Evolutionary conservation across 371 early-diverging fungal genomes (phyloP).

Genomic region (Apophysomyces elegans): DNA sequence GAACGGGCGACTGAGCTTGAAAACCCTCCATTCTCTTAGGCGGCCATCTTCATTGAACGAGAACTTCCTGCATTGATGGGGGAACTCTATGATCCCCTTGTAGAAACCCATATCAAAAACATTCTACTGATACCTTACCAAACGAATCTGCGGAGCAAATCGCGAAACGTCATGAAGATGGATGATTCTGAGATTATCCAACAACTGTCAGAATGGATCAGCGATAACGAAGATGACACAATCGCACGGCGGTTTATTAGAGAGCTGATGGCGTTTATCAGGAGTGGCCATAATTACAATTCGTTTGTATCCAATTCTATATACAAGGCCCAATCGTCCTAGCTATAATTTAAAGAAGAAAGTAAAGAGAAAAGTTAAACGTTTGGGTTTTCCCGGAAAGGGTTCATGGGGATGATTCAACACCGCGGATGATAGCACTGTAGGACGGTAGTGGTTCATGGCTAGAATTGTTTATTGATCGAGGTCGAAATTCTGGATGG

Average conservation of each 20-base stretch:
- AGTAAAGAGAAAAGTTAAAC: not conserved
- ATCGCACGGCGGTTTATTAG: conserved; percentile 29
- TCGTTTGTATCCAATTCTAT: conserved; percentile 31
- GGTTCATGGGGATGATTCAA: not conserved
- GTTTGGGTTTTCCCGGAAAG: not conserved
- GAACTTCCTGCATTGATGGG: conserved; percentile 39
- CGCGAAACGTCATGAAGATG: conserved; percentile 19
- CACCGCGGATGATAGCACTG: conserved; percentile 58
- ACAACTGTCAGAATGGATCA: conserved; percentile 38
- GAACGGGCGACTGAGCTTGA: not conserved
- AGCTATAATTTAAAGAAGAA: not conserved
- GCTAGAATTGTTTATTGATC: conserved; percentile 7
- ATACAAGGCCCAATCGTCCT: conserved; percentile 7
- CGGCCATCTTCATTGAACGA: conserved; percentile 28
- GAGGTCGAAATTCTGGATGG: not conserved
- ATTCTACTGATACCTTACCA: conserved; percentile 37
- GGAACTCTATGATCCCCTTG: conserved; percentile 26
- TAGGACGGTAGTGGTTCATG: conserved; percentile 55
- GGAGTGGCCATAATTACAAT: conserved; percentile 38
- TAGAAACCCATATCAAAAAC: conserved; percentile 34
- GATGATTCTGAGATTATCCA: conserved; percentile 27
- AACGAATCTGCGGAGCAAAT: conserved; percentile 5
- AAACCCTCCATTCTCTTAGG: not conserved
- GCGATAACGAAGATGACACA: conserved; percentile 17
- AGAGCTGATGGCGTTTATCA: conserved; percentile 42